Conservation (phyloP, 139 green algal genomes). For the Tetratostichococcus sp. region DNA sequence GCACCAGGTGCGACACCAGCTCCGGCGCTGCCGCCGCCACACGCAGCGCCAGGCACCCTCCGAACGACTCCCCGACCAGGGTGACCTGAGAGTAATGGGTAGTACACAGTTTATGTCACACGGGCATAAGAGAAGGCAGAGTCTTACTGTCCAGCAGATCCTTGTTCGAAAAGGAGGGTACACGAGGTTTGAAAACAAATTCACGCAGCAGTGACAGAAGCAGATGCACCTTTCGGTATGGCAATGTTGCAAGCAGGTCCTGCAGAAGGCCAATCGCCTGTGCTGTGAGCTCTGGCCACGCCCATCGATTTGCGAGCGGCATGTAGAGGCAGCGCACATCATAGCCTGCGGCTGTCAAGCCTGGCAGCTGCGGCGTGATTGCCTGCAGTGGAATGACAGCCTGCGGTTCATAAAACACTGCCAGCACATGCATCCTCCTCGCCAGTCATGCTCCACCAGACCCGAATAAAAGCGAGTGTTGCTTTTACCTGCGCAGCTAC, state of each 20-base stretch:
- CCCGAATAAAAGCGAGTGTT: too few relatives aligned
- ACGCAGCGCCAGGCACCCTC: slow-evolving; percentile 57
- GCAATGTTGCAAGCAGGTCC: neutral
- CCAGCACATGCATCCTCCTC: too few relatives aligned
- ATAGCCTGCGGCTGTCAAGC: slow-evolving; percentile 32
- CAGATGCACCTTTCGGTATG: neutral
- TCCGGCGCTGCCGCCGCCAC: slow-evolving; percentile 42
- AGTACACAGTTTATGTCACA: too few relatives aligned
- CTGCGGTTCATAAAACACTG: too few relatives aligned
- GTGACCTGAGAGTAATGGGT: slow-evolving; percentile 35
- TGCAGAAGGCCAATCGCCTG: neutral
- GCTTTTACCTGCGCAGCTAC: too few relatives aligned
- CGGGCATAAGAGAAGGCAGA: too few relatives aligned
- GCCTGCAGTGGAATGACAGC: too few relatives aligned
- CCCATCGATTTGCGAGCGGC: neutral
- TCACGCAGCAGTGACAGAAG: neutral
- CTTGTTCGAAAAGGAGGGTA: too few relatives aligned
- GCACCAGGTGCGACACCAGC: slow-evolving; percentile 52
- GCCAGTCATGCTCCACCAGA: too few relatives aligned
- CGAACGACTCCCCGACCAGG: slow-evolving; percentile 70
- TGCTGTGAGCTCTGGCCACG: neutral
- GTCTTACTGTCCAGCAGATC: too few relatives aligned
- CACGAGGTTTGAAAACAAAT: neutral
- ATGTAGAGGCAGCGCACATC: slow-evolving; percentile 41
- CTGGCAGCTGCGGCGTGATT: slow-evolving; percentile 47